phyloP scores from a whole-genome alignment of 768 basidiomycete genomes.

The Suillus subalutaceus region DNA sequence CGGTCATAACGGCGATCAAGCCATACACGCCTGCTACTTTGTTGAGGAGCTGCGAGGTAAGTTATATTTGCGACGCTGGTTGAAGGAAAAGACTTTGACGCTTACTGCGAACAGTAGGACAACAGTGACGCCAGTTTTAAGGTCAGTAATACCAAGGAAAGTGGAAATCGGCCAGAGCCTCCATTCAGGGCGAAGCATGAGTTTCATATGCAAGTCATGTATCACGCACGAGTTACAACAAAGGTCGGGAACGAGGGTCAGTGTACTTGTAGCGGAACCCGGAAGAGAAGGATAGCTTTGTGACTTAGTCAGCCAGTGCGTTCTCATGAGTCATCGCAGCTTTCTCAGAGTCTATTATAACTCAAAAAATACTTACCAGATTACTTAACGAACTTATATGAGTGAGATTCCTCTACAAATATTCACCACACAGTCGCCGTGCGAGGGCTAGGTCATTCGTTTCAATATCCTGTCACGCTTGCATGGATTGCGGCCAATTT shows the following conservation, averaged over 20 bases:
- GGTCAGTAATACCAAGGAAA: conserved; percentile 85
- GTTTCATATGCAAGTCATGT: conserved; percentile 61
- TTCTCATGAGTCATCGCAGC: background rate
- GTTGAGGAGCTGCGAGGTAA: conserved; percentile 71
- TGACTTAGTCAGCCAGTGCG: background rate
- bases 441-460: conserved; percentile 27
- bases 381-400: background rate
- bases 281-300: background rate
- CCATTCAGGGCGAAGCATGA: conserved; percentile 83
- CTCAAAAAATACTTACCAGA: conserved; percentile 16
- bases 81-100: conserved; percentile 17
- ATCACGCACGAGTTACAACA: conserved; percentile 16
- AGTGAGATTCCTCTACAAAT: conserved; percentile 19
- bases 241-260: background rate
- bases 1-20: conserved; percentile 86
- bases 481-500: conserved; percentile 26
- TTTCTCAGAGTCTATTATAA: background rate
- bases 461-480: background rate
- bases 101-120: conserved; percentile 88
- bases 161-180: conserved; percentile 80
- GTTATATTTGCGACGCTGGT: conserved; percentile 14
- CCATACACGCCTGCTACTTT: conserved; percentile 99
- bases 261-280: background rate
- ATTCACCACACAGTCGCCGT: conserved; percentile 33
- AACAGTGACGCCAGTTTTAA: conserved; percentile 91